Evolutionary conservation across 306 rosid species (phyloP).

Genomic region (Prunus padus): DNA sequence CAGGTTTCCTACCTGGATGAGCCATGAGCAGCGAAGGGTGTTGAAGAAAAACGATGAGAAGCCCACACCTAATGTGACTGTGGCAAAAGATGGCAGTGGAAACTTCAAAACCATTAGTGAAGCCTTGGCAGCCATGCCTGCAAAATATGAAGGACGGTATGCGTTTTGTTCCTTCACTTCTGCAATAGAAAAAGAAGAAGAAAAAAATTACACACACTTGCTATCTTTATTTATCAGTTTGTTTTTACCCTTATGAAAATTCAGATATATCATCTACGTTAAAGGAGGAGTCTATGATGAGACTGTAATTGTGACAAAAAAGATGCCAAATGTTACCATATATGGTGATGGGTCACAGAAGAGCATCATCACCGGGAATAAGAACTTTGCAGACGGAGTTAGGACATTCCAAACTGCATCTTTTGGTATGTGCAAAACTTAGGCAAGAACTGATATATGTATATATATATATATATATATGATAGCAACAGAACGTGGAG

Average conservation of each 20-base stretch:
- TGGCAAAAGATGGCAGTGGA: slow-evolving; percentile 76
- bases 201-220: neutral
- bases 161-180: neutral
- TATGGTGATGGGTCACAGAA: slow-evolving; percentile 95
- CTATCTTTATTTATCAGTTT: neutral
- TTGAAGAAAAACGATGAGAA: slow-evolving; percentile 49
- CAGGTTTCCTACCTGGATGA: slow-evolving; percentile 64
- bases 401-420: slow-evolving; percentile 67
- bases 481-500: neutral
- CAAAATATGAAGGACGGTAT: slow-evolving; percentile 57
- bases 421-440: slow-evolving; percentile 48
- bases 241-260: neutral
- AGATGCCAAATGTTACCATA: slow-evolving; percentile 65
- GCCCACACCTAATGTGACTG: slow-evolving; percentile 70
- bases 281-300: slow-evolving; percentile 79
- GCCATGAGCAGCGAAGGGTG: slow-evolving; percentile 47
- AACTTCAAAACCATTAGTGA: slow-evolving; percentile 60
- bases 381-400: slow-evolving; percentile 64
- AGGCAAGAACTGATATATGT: neutral
- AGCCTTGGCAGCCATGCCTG: slow-evolving; percentile 60
- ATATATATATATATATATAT: neutral
- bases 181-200: neutral
- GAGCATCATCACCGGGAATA: slow-evolving; percentile 69
- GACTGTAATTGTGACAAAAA: slow-evolving; percentile 50
- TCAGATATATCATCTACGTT: slow-evolving; percentile 72